Base-by-base conservation (phyloP, 805 yeast genomes). In the Debaryomyces maramus region DNA sequence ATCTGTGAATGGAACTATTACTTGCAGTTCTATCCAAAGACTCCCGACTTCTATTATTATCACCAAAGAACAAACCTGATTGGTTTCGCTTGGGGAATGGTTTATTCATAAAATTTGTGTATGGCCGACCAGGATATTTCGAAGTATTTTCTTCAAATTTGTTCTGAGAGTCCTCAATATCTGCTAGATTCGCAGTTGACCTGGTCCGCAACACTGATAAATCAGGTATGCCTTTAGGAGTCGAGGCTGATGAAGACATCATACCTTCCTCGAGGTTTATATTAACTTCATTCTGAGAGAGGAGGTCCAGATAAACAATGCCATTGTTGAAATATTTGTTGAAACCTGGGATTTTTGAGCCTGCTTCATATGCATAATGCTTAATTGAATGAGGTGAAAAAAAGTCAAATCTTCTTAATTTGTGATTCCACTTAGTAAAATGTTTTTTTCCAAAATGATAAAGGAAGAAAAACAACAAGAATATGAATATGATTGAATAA, bases 191-290 rank as follows among this genome's bases (percentile, higher is more conserved):
- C 15, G 66, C 55, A 4, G 61, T 55, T 29, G 69, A 66, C 36
- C 75, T 43, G 2, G 75, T 68, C 20, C 75, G 50, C 18, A 69
- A 52, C 10, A 61, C 62, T 1, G 63, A 54, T 5, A 40, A 36
- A 13, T 41, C 32, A 6, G 44, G 53, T 6, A 34, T 35, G 21
- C 40, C 39, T 26, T 28, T 27, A 7, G 54, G 53, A 18, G 40
- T 48, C 1, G 56, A 43, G 4, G 56, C 47, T n/a, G 52, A 36
- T 3, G 61, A 43, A 2, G 48, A 34, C 44, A 60, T 44, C 11
- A 55, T 45, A 3, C 72, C 72, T 41, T 64, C 72, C 46, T 67
- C 72, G 43, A 67, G 48, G 23, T 47, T 55, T 26, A 57, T 22
- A 39, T 50, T 62, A 20, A 52, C 30, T 8, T 50, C 52, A 14